Conservation (phyloP, 352 stramenopile species). For the Globisporangium nagaii region DNA sequence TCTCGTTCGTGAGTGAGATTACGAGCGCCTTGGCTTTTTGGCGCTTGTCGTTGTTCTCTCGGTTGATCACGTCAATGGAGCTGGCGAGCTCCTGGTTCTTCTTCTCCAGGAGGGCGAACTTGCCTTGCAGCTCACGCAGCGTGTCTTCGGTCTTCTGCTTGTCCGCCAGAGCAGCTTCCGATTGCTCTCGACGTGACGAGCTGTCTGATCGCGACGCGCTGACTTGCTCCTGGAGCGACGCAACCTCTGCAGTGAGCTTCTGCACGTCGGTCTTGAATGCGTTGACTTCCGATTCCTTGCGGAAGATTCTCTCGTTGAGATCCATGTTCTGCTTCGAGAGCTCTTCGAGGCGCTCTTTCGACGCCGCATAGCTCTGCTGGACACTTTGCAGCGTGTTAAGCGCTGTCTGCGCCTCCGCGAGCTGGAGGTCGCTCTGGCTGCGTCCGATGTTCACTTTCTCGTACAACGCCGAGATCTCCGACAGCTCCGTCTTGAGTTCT, state of each 20-base stretch:
- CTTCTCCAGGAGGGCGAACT: constrained; percentile 41
- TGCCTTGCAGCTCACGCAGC: constrained; percentile 27
- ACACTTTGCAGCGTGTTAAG: constrained; percentile 31
- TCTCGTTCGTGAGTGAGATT: constrained; percentile 58
- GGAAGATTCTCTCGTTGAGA: constrained; percentile 47
- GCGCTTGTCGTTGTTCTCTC: constrained; percentile 58
- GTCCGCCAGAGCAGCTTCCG: constrained; percentile 30
- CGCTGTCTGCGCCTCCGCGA: constrained; percentile 46
- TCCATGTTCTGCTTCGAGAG: constrained; percentile 47
- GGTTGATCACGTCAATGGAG: constrained; percentile 35
- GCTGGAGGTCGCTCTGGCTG: constrained; percentile 49
- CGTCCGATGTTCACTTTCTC: constrained; percentile 58
- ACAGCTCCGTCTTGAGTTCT: constrained; percentile 38
- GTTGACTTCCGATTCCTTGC: constrained; percentile 44
- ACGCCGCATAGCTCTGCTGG: constrained; percentile 29
- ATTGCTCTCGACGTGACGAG: constrained; percentile 34
- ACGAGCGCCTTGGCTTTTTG: constrained; percentile 71
- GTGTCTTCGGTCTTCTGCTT: constrained; percentile 40
- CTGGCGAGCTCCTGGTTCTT: constrained; percentile 46
- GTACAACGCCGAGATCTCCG: constrained; percentile 44
- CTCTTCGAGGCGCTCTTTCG: constrained; percentile 38
- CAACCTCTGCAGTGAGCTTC: constrained; percentile 33
- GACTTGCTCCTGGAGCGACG: constrained; percentile 33
- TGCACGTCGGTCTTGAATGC: constrained; percentile 41
- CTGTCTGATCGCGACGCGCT: constrained; percentile 36